Evolutionary conservation across 495 filamentous ascomycete species (phyloP).

Genomic region (Penicillium flavigenum): DNA sequence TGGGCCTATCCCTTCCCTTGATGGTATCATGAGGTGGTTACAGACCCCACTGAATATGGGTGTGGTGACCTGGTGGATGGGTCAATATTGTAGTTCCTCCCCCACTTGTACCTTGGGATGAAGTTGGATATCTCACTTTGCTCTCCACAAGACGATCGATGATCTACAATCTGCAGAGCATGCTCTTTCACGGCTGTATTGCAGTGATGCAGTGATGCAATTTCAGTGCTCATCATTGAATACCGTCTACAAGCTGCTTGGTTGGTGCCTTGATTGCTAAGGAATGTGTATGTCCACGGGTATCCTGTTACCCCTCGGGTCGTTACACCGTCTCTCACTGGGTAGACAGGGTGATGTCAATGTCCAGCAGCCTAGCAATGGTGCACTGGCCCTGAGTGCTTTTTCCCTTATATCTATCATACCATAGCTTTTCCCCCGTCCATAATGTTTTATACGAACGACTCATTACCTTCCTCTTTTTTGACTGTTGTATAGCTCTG

Average conservation of each 20-base stretch:
- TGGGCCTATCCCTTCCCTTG: slow-evolving; percentile 9
- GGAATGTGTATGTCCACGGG: slow-evolving; percentile 22
- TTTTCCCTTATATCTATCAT: slow-evolving; percentile 28
- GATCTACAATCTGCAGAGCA: not conserved
- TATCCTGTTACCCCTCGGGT: slow-evolving; percentile 14
- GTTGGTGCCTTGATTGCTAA: slow-evolving; percentile 25
- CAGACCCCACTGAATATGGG: not conserved
- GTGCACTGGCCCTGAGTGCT: slow-evolving; percentile 4
- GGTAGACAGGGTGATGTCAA: slow-evolving; percentile 31
- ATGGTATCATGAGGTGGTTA: slow-evolving; percentile 16
- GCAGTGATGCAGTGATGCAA: not conserved
- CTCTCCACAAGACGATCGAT: not conserved
- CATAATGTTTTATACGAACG: not conserved
- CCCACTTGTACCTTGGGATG: not conserved
- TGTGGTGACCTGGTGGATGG: not conserved
- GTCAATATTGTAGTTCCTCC: not conserved
- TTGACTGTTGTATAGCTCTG: slow-evolving; percentile 2
- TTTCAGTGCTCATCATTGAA: slow-evolving; percentile 11
- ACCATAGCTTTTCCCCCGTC: slow-evolving; percentile 10
- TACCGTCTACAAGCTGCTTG: slow-evolving; percentile 8
- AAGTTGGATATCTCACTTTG: not conserved
- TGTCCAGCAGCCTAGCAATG: slow-evolving; percentile 12
- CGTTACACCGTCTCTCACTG: slow-evolving; percentile 19
- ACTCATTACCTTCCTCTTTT: not conserved
- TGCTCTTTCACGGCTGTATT: not conserved